A percentile compares a stretch with the other conserved stretches of the same genome.
These are phyloP conservation scores for Xanthoconium separans DNA, from an alignment of 1,284 basidiomycete species.

Conservation along the genomic window DNA sequence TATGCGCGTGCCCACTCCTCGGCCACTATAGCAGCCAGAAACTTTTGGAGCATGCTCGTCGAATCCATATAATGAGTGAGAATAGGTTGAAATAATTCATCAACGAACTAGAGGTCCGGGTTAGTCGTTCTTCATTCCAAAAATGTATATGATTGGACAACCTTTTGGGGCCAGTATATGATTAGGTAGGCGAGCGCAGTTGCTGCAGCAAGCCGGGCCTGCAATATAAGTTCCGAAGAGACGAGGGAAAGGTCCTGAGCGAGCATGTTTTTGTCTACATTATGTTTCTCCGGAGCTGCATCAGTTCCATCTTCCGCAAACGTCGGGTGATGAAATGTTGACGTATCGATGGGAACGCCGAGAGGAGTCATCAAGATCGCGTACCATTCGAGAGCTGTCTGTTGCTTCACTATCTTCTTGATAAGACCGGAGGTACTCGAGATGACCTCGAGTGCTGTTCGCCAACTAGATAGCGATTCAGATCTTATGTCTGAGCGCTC, in stretches of 20 bases:
- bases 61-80: slow-evolving; percentile 82
- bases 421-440: slow-evolving; percentile 47
- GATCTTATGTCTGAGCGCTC: slow-evolving; percentile 85
- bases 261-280: slow-evolving; percentile 96
- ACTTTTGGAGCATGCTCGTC: slow-evolving; percentile 88
- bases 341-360: slow-evolving; percentile 75
- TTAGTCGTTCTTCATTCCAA: not conserved
- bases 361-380: slow-evolving; percentile 89
- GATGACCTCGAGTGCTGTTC: slow-evolving; percentile 62
- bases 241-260: slow-evolving; percentile 89
- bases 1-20: slow-evolving; percentile 90
- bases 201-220: slow-evolving; percentile 81
- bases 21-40: slow-evolving; percentile 79
- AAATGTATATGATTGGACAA: slow-evolving; percentile 32
- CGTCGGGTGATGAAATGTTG: slow-evolving; percentile 69
- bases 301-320: slow-evolving; percentile 44
- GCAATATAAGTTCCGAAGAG: slow-evolving; percentile 75
- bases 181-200: slow-evolving; percentile 79
- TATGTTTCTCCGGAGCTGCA: slow-evolving; percentile 67
- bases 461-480: slow-evolving; percentile 80
- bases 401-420: slow-evolving; percentile 51
- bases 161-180: slow-evolving; percentile 62
- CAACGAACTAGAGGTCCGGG: slow-evolving; percentile 38
- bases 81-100: slow-evolving; percentile 67
- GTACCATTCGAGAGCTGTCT: slow-evolving; percentile 78